Conservation (phyloP, 225 moss, liverwort and hornwort species). For the Climacium dendroides region DNA sequence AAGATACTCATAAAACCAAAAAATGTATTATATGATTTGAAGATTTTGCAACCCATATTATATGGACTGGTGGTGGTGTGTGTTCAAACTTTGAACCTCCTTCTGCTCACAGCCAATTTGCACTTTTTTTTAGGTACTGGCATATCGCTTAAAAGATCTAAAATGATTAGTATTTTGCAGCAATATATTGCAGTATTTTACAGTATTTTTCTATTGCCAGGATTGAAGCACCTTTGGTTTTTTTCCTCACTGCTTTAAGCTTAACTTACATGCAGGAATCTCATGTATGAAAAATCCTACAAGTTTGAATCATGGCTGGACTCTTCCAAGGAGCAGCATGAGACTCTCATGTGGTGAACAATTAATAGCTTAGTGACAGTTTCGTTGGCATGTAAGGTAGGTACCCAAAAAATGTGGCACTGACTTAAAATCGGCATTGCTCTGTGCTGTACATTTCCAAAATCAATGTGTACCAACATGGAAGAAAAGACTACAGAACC, state of each 20-base stretch:
- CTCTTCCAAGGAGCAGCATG: neutral
- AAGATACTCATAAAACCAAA: no score
- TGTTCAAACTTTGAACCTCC: neutral
- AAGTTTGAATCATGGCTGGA: neutral
- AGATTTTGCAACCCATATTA: neutral
- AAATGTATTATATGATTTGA: neutral
- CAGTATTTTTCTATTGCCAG: no score
- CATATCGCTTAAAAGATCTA: neutral
- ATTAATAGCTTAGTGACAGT: neutral
- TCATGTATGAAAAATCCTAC: neutral
- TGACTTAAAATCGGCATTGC: neutral
- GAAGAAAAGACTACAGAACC: rapidly evolving
- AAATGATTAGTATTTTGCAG: neutral
- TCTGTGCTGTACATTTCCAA: neutral
- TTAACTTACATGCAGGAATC: neutral
- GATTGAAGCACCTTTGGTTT: no score
- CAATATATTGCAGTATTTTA: no score
- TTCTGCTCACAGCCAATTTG: no score
- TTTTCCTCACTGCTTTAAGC: neutral
- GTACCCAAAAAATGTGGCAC: neutral
- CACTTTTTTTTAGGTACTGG: neutral
- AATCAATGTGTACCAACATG: neutral
- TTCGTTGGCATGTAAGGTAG: neutral
- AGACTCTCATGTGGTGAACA: neutral
- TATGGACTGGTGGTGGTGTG: no score